Base-by-base conservation (phyloP, 2,329 filamentous ascomycete species). In the Fusarium vanettenii region DNA sequence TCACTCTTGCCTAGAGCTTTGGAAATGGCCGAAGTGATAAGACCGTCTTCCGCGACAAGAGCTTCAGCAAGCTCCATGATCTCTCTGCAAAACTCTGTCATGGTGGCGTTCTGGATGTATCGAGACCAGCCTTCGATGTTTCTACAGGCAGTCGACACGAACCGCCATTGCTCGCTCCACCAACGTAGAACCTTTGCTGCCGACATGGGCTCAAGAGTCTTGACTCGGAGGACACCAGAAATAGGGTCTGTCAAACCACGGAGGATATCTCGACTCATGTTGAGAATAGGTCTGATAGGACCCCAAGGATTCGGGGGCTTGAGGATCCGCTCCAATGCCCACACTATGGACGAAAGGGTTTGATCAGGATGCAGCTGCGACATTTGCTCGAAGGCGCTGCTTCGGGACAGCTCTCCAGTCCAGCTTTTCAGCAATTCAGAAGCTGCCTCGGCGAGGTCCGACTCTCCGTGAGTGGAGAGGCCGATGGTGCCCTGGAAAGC, bases 1-100 rank as follows among this genome's bases (percentile, higher is more conserved):
- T 85, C 82, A 41, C 78, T 83, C 64, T 80, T 82, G 10, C 79
- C 80, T 13, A 80, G 69, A 6, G 82, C 80, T 25, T 81, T 82
- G 11, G 94, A 80, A 37, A 81, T 81, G 14, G 94, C 93, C 55
- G 92, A 93, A 3, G 94, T 91, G 72, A 99, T 92, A 68, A 98
- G 89, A 60, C 92, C 92, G 81, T 97, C 97, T 77, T 98, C 92
- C 45, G 94, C 92, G 79, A 98, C 94, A 2, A 98, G 88, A 39
- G 90, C 89, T 79, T 97, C 94, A 1, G 96, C 95, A 79, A 98
- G 94, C 78, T 98, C 95, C 90, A 99, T 99, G 16, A 94, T 94
- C 80, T 98, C 95, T 75, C 97, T 92, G 80, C 95, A 98, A 79
- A 98, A 98, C 67, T 98, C 92, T 78, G 95, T 92, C 94, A 99